Conservation (phyloP, 192 early-diverging fungal species). For the Lunasporangiospora selenospora region DNA sequence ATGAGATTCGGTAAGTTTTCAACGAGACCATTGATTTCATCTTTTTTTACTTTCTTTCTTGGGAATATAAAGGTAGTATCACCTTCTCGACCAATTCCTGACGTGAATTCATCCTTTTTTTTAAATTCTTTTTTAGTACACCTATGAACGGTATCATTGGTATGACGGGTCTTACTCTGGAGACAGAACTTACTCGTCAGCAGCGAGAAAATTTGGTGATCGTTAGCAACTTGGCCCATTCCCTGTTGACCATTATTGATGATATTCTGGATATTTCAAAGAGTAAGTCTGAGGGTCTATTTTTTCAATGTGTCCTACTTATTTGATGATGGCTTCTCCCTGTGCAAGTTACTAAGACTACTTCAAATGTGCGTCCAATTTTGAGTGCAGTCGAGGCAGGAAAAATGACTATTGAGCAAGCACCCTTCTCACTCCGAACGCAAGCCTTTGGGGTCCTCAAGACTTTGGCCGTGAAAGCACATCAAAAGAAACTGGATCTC, state of each 20-base stretch:
- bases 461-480: slow-evolving; percentile 74
- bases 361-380: too few relatives aligned
- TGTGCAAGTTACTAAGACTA: too few relatives aligned
- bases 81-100: slow-evolving; percentile 55
- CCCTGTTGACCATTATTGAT: slow-evolving; percentile 79
- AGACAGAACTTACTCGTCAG: slow-evolving; percentile 78
- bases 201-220: slow-evolving; percentile 86
- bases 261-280: slow-evolving; percentile 87
- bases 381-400: slow-evolving; percentile 79
- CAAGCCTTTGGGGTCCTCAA: slow-evolving; percentile 73
- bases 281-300: slow-evolving; percentile 39
- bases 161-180: slow-evolving; percentile 75
- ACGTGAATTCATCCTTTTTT: slow-evolving; percentile 53
- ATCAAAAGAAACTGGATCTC: slow-evolving; percentile 75
- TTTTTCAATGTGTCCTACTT: neutral
- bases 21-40: too few relatives aligned
- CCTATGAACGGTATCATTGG: slow-evolving; percentile 87
- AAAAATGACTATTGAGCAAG: slow-evolving; percentile 79
- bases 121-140: slow-evolving; percentile 57
- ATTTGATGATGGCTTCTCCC: too few relatives aligned
- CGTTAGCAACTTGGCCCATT: slow-evolving; percentile 74
- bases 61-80: neutral
- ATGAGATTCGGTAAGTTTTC: slow-evolving; percentile 44
- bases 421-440: slow-evolving; percentile 68
- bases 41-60: neutral